A percentile compares a stretch with the other conserved stretches of the same genome.
Evolutionary conservation across 371 early-diverging fungal genomes (phyloP).

Genomic region (Syncephalastrum monosporum): DNA sequence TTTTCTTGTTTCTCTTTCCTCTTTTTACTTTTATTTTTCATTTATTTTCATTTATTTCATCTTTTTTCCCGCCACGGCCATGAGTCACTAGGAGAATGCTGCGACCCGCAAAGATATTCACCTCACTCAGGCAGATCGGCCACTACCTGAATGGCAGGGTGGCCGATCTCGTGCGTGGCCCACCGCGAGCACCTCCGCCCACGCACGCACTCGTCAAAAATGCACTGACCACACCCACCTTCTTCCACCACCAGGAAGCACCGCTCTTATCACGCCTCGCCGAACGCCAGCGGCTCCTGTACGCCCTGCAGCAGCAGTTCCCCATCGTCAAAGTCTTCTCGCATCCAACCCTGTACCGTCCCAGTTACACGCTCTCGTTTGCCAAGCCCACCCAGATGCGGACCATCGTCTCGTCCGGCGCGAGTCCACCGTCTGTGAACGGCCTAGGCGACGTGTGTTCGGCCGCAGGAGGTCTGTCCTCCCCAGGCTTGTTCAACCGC

Average conservation of each 20-base stretch:
- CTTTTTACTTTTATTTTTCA: no score
- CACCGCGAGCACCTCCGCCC: not conserved
- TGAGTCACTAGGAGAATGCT: constrained; percentile 13
- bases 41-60: no score
- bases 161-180: constrained; percentile 20
- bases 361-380: constrained; percentile 15
- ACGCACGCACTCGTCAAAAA: not conserved
- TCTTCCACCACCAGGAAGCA: no score
- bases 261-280: no score
- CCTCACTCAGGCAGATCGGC: constrained; percentile 22
- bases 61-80: not conserved
- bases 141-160: constrained; percentile 21
- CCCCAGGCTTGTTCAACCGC: constrained; percentile 13
- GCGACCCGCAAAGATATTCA: constrained; percentile 25
- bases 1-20: no score
- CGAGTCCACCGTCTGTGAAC: not conserved
- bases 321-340: constrained; percentile 23
- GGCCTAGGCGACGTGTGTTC: not conserved
- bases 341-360: constrained; percentile 9
- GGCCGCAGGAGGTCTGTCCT: constrained; percentile 2
- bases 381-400: constrained; percentile 12
- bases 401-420: constrained; percentile 18
- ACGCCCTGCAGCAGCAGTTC: constrained; percentile 18
- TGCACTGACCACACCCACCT: no score
- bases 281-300: constrained; percentile 14